These are phyloP conservation scores for Stachybotrys echinatus DNA, from an alignment of 2,329 filamentous ascomycete species.

Conservation along the genomic window DNA sequence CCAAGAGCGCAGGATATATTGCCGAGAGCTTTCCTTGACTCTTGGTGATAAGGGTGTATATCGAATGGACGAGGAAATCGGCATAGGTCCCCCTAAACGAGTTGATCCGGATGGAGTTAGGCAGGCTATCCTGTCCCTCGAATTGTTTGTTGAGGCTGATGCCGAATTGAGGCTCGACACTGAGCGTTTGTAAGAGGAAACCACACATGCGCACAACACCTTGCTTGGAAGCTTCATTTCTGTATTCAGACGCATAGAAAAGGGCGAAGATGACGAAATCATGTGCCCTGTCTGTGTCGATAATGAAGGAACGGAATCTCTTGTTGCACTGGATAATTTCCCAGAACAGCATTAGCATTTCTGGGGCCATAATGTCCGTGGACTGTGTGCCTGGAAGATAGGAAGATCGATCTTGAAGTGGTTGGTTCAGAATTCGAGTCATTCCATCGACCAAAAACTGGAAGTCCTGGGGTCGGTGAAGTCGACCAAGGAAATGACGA, in stretches of 20 bases:
- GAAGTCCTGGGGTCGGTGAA: constrained; percentile 93
- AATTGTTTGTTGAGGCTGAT: constrained; percentile 86
- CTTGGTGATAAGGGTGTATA: constrained; percentile 84
- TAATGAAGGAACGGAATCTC: constrained; percentile 91
- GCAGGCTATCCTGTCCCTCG: constrained; percentile 81
- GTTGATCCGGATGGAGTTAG: constrained; percentile 71
- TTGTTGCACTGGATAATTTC: constrained; percentile 97
- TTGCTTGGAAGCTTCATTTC: constrained; percentile 79
- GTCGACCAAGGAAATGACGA: constrained; percentile 81
- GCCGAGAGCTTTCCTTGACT: constrained; percentile 87
- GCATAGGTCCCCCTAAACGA: constrained; percentile 88
- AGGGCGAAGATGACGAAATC: constrained; percentile 88
- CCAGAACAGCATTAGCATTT: constrained; percentile 97
- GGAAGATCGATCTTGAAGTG: constrained; percentile 80
- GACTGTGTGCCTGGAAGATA: constrained; percentile 84
- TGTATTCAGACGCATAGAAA: constrained; percentile 90
- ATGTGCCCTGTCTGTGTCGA: constrained; percentile 88
- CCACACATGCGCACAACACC: constrained; percentile 94
- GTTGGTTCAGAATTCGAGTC: constrained; percentile 86
- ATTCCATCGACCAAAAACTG: constrained; percentile 96
- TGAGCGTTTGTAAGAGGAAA: constrained; percentile 93
- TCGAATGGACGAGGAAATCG: constrained; percentile 92
- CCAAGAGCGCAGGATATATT: constrained; percentile 85
- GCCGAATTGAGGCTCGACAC: constrained; percentile 87
- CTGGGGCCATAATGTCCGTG: constrained; percentile 79